These are phyloP conservation scores for Capronia epimyces DNA, from an alignment of 2,329 filamentous ascomycete species.

Conservation along the genomic window DNA sequence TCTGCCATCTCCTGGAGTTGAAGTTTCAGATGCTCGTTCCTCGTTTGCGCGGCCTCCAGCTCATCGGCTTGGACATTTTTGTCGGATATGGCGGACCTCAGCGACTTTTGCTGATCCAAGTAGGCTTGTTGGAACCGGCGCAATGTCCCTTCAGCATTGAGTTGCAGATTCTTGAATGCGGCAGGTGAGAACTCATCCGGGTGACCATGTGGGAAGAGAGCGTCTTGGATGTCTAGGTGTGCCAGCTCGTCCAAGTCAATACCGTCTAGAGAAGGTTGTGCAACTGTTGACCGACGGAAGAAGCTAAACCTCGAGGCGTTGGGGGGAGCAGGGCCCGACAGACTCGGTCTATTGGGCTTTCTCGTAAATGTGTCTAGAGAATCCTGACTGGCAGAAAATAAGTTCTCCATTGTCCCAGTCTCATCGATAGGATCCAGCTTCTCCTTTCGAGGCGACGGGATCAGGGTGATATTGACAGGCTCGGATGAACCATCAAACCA, in stretches of 20 bases:
- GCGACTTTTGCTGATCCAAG: constrained; percentile 45
- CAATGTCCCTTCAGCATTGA: constrained; percentile 53
- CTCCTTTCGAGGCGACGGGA: constrained; percentile 31
- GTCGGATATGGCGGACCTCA: constrained; percentile 50
- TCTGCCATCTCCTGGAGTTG: constrained; percentile 58
- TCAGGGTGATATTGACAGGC: constrained; percentile 44
- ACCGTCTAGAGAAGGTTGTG: constrained; percentile 31
- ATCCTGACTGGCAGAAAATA: constrained; percentile 19
- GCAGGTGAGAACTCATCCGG: constrained; percentile 47
- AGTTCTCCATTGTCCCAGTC: constrained; percentile 19
- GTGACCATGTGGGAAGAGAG: constrained; percentile 51
- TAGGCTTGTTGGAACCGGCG: constrained; percentile 54
- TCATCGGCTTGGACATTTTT: constrained; percentile 57
- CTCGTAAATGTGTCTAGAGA: constrained; percentile 22
- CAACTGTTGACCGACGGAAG: constrained; percentile 37
- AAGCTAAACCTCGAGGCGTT: constrained; percentile 39
- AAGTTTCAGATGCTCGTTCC: constrained; percentile 53
- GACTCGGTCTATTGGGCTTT: constrained; percentile 26
- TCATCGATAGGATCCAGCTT: constrained; percentile 23
- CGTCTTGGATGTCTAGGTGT: constrained; percentile 49
- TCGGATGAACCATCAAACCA: constrained; percentile 52
- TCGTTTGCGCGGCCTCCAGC: constrained; percentile 55
- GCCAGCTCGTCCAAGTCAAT: constrained; percentile 48
- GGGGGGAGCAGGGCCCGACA: constrained; percentile 32
- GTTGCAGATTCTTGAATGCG: constrained; percentile 53